phyloP scores from a whole-genome alignment of 176 grass and related monocot genomes.

The Lolium rigidum region DNA sequence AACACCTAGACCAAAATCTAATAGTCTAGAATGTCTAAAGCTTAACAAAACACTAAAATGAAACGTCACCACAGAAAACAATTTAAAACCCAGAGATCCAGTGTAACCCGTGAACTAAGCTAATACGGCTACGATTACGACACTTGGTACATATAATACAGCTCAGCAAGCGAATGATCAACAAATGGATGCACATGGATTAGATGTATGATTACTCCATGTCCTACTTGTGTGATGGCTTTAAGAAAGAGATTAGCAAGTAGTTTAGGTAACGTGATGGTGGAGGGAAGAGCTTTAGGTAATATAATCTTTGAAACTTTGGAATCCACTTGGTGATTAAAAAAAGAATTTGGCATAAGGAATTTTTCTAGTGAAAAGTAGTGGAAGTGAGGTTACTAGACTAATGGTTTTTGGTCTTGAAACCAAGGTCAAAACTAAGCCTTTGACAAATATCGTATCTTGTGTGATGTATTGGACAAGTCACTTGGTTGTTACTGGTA shows the following conservation, averaged over 20 bases:
- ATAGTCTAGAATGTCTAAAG: constrained; percentile 73
- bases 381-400: constrained; percentile 54
- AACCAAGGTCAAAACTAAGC: constrained; percentile 64
- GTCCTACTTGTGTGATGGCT: constrained; percentile 49
- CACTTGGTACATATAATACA: constrained; percentile 58
- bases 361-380: constrained; percentile 48
- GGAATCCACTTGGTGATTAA: constrained; percentile 54
- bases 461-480: constrained; percentile 53
- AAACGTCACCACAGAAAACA: constrained; percentile 34
- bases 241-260: constrained; percentile 64
- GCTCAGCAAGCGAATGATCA: constrained; percentile 52
- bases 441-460: constrained; percentile 59
- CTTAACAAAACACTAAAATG: constrained; percentile 46
- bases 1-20: constrained; percentile 69
- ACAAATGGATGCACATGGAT: constrained; percentile 69
- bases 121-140: constrained; percentile 52
- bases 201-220: constrained; percentile 59
- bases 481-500: constrained; percentile 61
- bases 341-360: constrained; percentile 35
- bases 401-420: constrained; percentile 50
- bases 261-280: constrained; percentile 67
- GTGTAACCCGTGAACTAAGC: constrained; percentile 52
- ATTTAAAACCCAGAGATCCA: constrained; percentile 54
- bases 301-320: constrained; percentile 68
- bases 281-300: constrained; percentile 66